phyloP scores from a whole-genome alignment of 305 asterid genomes.

The Fraxinus baroniana region DNA sequence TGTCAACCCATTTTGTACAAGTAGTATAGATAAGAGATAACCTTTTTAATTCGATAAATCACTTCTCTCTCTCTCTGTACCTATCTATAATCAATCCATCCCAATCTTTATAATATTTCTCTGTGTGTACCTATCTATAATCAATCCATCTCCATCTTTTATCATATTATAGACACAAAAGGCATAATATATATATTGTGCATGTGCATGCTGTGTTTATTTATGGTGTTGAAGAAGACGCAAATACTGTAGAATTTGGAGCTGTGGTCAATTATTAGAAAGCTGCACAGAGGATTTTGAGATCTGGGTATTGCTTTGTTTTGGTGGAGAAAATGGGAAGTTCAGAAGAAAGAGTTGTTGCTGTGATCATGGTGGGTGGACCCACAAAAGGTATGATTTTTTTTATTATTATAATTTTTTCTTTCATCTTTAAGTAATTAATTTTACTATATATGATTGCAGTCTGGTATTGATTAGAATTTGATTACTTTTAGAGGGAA shows the following conservation, averaged over 20 bases:
- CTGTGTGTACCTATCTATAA: neutral
- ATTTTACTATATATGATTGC: neutral
- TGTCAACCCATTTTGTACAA: too few relatives aligned
- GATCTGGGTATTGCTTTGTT: constrained; percentile 35
- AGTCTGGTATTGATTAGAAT: neutral
- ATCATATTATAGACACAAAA: neutral
- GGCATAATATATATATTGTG: neutral
- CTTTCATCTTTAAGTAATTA: neutral
- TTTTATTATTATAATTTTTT: neutral
- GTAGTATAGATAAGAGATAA: too few relatives aligned
- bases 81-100: too few relatives aligned
- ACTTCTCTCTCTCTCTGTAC: neutral
- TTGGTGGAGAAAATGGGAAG: constrained; percentile 48
- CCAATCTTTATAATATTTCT: neutral
- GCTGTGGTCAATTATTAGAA: constrained; percentile 12
- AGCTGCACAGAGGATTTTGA: constrained; percentile 23
- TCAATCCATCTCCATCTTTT: too few relatives aligned
- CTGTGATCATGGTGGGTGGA: constrained; percentile 98
- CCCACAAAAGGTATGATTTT: constrained; percentile 72
- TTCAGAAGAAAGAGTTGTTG: constrained; percentile 73
- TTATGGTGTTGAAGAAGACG: constrained; percentile 14
- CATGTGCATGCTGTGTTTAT: neutral
- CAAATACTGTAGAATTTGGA: constrained; percentile 5
- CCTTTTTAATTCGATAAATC: neutral
- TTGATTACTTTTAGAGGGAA: constrained; percentile 1